Base-by-base conservation (phyloP, 352 stramenopile species). In the Globisporangium cederbergense region DNA sequence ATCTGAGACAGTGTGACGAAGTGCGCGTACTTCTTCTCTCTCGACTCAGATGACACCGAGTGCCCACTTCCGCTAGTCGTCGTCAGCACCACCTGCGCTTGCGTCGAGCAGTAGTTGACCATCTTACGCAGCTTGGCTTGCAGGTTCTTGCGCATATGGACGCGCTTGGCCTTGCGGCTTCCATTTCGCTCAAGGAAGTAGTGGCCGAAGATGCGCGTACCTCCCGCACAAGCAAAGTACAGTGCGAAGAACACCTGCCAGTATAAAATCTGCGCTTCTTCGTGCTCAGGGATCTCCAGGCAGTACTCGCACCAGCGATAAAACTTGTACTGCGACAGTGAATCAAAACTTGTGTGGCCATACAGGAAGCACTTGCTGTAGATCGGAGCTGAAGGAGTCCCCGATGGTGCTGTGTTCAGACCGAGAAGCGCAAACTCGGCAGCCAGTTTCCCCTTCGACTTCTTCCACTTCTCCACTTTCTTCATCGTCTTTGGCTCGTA, bases 391-490 rank as follows among this genome's bases (percentile, higher is more conserved):
- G 77, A 58, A 1, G 75, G 22, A 1, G 60, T 64, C 11, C 53
- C 43, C 4, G 43, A 30, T 9, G 66, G 66, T 4, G 49, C n/a
- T 2, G 71, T 76, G 49, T 74, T 73, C 22, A 78, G n/a, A 49
- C 72, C 58, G 9, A 78, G 42, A 14, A 75, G 62, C 38, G 47
- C 59, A 3, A 94, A 70, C 36, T 84, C 80, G 1, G 72, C 9
- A 14, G 74, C 65, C 25, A 94, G 50, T 59, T 79, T 89, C 3
- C 83, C 76, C 28, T 90, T 73, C 0, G 73, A 77, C 55, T 80
- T 87, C 61, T 81, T 87, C 68, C 91, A 83, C 58, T 92, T 94
- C 51, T 91, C 81, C 34, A 94, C 49, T 56, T 91, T 92, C 38
- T 85, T 88, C 73, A 88, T 91, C 10, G 86, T 79, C 47, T 86